Conservation (phyloP, 768 basidiomycete species). For the Dendrothele bispora region DNA sequence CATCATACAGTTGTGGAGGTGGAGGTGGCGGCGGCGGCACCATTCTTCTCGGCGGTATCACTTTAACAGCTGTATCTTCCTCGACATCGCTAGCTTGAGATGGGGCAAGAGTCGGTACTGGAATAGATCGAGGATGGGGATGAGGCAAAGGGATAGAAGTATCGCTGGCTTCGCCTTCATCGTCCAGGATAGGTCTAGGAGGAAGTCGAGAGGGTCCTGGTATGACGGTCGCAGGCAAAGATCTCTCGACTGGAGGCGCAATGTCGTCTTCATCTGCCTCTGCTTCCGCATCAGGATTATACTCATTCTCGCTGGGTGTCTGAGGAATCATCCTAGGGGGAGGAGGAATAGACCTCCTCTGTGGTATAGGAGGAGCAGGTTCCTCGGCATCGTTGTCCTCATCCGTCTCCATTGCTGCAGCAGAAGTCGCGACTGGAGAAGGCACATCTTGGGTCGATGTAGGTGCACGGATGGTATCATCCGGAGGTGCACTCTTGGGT, state of each 20-base stretch:
- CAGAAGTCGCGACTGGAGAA: no score
- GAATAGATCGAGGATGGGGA: neutral
- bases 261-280: neutral
- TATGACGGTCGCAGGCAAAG: no score
- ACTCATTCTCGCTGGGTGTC: constrained; percentile 1
- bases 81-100: neutral
- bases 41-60: neutral
- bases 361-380: constrained; percentile 8
- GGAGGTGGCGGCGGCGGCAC: constrained; percentile 1
- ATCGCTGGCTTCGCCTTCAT: constrained; percentile 6
- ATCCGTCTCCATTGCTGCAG: neutral
- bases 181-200: constrained; percentile 1
- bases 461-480: neutral
- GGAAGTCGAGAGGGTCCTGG: constrained; percentile 3
- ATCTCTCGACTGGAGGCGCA: neutral
- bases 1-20: neutral
- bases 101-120: no score
- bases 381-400: constrained; percentile 10
- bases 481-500: constrained; percentile 11
- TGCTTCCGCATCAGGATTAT: constrained; percentile 2
- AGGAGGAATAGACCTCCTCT: constrained; percentile 13
- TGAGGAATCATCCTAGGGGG: constrained; percentile 14
- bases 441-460: no score
- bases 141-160: constrained; percentile 6
- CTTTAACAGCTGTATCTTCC: neutral